Evolutionary conservation across 2,329 filamentous ascomycete species (phyloP), one percentile per base, ranked within the genome.

Genomic region (Chrysoporthe austroafricana): DNA sequence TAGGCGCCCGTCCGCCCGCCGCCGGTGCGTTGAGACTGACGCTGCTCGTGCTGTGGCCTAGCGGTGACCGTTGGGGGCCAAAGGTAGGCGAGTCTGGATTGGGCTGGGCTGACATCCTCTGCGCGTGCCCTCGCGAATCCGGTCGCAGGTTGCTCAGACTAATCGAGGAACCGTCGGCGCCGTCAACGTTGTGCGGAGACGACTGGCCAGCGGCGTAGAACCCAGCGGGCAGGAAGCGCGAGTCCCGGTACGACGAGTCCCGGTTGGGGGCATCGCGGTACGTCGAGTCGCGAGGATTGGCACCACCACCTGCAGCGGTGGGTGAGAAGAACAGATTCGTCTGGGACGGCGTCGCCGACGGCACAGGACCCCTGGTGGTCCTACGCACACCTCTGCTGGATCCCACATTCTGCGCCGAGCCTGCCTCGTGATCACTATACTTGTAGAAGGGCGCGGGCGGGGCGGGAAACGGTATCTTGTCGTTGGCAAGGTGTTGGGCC

Each of bases 281-380:
- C 4, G 48, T 46, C 11, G 66, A 68, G 43, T 68, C 66, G 1
- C 66, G 66, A 14, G 64, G 61, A 13, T 69, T 69, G 50, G 84
- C 80, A 2, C 92, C 80, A 2, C 92, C 82, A 66, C 85, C 85
- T 8, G 86, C 88, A 1, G 94, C 94, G 0, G 96, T 98, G 0
- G 96, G 96, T 8, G 94, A 97, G 83, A 97, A 99, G 86, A 99
- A 99, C 18, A 98, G 84, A 70, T 91, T 92, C 48, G 88, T 88
- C 73, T 85, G 83, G 74, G 87, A 91, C 13, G 84, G 88, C 36
- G 85, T 88, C 62, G 81, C 81, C 11, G 86, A 86, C 2, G 84
- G 84, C 42, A 81, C 79, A 3, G 85, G 83, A 1, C 82, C 85
- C 60, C 86, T 84, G 67, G 79, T 81, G 16, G 84, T 84, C 61